Conservation (phyloP, 345 rosid genomes). For the Leavenworthia alabamica region DNA sequence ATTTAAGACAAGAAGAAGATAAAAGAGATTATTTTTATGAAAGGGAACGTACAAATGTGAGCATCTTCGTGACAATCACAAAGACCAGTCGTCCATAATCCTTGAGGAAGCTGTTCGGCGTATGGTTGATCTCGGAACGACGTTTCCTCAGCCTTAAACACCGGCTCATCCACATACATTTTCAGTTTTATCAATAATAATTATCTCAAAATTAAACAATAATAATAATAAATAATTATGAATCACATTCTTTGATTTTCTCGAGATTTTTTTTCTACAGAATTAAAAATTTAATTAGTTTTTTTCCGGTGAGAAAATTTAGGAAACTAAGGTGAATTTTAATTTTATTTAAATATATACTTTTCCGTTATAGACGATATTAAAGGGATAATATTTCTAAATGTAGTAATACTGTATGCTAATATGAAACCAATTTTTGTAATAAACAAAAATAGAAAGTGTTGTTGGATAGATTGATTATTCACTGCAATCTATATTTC, state of each 20-base stretch:
- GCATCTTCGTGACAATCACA: conserved; percentile 48
- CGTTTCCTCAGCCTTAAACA: conserved; percentile 28
- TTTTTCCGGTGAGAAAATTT: background rate
- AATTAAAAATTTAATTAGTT: background rate
- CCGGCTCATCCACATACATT: conserved; percentile 32
- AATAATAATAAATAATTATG: background rate
- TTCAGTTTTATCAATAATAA: background rate
- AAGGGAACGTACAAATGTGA: conserved; percentile 36
- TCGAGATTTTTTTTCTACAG: background rate
- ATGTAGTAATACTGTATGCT: conserved; percentile 12
- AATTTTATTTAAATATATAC: background rate
- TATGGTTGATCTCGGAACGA: conserved; percentile 33
- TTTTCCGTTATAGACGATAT: background rate
- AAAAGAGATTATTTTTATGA: background rate
- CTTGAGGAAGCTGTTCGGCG: conserved; percentile 33
- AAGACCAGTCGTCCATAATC: conserved; percentile 50
- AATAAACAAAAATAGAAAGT: background rate
- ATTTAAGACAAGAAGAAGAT: background rate
- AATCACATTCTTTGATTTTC: background rate
- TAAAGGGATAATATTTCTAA: conserved; percentile 6
- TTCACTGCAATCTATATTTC: background rate
- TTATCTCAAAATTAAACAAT: background rate
- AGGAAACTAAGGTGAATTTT: background rate
- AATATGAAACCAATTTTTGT: background rate
- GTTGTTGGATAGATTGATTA: background rate